phyloP scores from a whole-genome alignment of 2,329 filamentous ascomycete genomes.

The Teratosphaeria nubilosa region DNA sequence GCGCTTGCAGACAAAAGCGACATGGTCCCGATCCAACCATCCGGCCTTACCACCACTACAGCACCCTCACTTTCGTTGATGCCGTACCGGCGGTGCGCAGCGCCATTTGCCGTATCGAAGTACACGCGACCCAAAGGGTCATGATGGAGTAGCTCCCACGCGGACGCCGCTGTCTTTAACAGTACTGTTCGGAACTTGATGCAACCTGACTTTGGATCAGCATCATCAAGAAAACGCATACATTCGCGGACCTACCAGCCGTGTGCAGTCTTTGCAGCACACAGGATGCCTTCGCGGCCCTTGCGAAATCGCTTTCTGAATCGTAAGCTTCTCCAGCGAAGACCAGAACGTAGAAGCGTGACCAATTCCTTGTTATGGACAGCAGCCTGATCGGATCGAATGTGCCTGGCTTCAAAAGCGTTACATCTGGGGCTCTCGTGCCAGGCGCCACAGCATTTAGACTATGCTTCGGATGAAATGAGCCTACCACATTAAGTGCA shows the following conservation, averaged over 20 bases:
- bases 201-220: constrained; percentile 2
- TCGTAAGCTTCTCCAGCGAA: constrained; percentile 29
- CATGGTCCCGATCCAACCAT: constrained; percentile 13
- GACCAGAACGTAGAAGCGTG: constrained; percentile 34
- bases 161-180: constrained; percentile 17
- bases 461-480: background rate
- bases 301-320: constrained; percentile 4
- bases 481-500: constrained; percentile 5
- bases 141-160: constrained; percentile 22
- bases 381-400: constrained; percentile 36
- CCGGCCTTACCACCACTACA: constrained; percentile 10
- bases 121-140: constrained; percentile 14
- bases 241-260: constrained; percentile 6
- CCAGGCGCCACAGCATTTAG: constrained; percentile 26
- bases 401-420: constrained; percentile 37
- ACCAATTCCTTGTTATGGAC: constrained; percentile 34
- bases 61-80: constrained; percentile 3
- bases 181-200: constrained; percentile 22
- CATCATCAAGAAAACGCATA: background rate
- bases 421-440: constrained; percentile 38
- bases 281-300: background rate
- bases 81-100: constrained; percentile 9
- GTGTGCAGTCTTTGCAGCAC: constrained; percentile 3
- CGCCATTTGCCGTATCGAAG: constrained; percentile 8
- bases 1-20: background rate